Base-by-base conservation (phyloP, 148 eudicot species). In the Fagopyrum tataricum region DNA sequence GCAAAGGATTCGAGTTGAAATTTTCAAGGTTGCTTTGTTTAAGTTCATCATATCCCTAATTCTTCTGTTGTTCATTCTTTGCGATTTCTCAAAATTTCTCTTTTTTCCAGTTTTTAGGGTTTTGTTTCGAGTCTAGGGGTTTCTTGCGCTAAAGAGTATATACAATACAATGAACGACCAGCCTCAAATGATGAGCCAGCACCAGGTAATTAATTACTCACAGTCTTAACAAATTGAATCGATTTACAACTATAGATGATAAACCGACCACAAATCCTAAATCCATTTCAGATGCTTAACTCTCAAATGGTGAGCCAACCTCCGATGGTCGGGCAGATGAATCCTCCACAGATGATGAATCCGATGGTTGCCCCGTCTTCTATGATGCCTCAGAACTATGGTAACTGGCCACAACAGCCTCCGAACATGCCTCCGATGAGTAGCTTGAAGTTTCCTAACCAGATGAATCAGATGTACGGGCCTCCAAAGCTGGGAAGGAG, bases 361-460 rank as follows among this genome's bases (percentile, higher is more conserved):
- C 81, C 74, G 37, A 51, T 72, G 42, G 68, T 80, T 73, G 68
- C 64, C 31, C 88, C 10, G 49, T 46, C 49, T 12, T 8, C 10
- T 46, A 15, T 39, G 69, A 77, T 84, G 86, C 76, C 74, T 56
- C 84, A 81, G 74, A 75, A 73, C 79, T 91, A 89, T 55, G 84
- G 87, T 12, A 89, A 80, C 86, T 90, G 95, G 92, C 77, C 81
- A 4, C 93, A 31, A 31, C 37, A 75, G 8, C 81, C 73, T 24
- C 78, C 80, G 15, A 79, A 67, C 72, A 44, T 73, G 70, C 67
- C 84, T 67, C 70, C 78, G 6, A 82, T 82, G 80, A 84, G 79
- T 44, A 52, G 64, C 68, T 24, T 77, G 80, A 85, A 81, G 67
- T 88, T 80, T 44, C 72, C 82, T 1, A 91, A 84, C 74, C 86